Percentiles rank a stretch among this genome's conserved stretches.
These are phyloP conservation scores for Penicillium paxilli DNA, from an alignment of 495 filamentous ascomycete species.

Conservation along the genomic window DNA sequence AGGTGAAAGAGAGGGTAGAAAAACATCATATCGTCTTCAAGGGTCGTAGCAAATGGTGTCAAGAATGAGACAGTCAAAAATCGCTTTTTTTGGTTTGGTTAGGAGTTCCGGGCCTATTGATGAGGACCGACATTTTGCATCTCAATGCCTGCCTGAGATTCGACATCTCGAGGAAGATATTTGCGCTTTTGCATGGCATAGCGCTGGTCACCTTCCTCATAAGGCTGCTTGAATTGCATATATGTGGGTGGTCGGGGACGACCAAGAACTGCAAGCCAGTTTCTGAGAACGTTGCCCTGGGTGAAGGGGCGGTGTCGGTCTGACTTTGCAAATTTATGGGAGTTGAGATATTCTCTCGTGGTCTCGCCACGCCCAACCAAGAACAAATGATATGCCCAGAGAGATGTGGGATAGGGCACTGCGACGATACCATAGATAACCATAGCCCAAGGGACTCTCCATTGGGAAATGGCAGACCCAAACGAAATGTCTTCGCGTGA, in stretches of 20 bases:
- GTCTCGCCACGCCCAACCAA: constrained; percentile 89
- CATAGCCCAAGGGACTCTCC: constrained; percentile 85
- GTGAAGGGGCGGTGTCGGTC: constrained; percentile 91
- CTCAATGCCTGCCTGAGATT: constrained; percentile 58
- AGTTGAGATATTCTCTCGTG: constrained; percentile 92
- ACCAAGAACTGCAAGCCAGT: constrained; percentile 79
- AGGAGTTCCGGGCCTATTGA: constrained; percentile 12
- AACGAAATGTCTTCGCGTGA: constrained; percentile 62
- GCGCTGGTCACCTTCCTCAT: constrained; percentile 81
- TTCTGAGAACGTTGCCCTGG: constrained; percentile 72
- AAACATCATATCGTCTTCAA: neutral
- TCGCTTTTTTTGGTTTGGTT: constrained; percentile 2
- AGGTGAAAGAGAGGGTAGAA: neutral
- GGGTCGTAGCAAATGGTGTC: constrained; percentile 1
- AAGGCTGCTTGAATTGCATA: constrained; percentile 77
- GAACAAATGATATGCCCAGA: constrained; percentile 87
- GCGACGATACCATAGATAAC: constrained; percentile 77
- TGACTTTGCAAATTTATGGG: constrained; percentile 87
- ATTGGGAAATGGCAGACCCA: constrained; percentile 60
- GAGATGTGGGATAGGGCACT: constrained; percentile 76
- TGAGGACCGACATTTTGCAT: constrained; percentile 53
- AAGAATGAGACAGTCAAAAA: neutral
- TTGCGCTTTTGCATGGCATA: constrained; percentile 65
- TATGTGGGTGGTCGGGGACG: constrained; percentile 88
- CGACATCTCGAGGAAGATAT: constrained; percentile 49